Evolutionary conservation across 1,284 basidiomycete species (phyloP).

Genomic region (Vanrija humicola): DNA sequence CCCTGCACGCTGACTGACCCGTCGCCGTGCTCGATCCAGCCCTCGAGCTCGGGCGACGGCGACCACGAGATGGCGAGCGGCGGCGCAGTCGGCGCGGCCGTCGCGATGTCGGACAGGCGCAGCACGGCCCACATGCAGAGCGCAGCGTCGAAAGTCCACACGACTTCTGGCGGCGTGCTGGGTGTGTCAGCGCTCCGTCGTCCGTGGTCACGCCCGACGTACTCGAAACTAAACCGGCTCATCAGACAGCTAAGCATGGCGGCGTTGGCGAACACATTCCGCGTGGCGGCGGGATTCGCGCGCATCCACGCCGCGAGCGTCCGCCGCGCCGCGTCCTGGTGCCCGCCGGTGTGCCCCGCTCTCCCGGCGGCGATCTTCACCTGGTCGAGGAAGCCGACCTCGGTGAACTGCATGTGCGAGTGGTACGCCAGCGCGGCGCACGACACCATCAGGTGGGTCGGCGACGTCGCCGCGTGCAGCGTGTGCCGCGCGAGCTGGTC

Average conservation of each 20-base stretch:
- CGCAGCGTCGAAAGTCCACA: slow-evolving; percentile 25
- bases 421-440: slow-evolving; percentile 26
- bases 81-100: neutral
- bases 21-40: slow-evolving; percentile 19
- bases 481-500: slow-evolving; percentile 18
- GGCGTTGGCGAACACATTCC: slow-evolving; percentile 20
- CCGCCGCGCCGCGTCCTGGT: neutral
- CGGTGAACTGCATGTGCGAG: slow-evolving; percentile 19
- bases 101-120: neutral
- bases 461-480: slow-evolving; percentile 2
- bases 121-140: slow-evolving; percentile 23
- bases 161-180: slow-evolving; percentile 22
- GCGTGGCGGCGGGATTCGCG: neutral
- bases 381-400: slow-evolving; percentile 15
- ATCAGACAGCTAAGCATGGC: slow-evolving; percentile 19
- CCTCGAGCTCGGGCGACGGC: slow-evolving; percentile 9
- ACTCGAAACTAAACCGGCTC: slow-evolving; percentile 20
- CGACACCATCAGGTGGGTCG: slow-evolving; percentile 16
- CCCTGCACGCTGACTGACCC: slow-evolving; percentile 14
- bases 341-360: neutral
- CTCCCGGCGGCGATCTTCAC: slow-evolving; percentile 26
- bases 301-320: slow-evolving; percentile 12
- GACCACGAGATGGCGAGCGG: slow-evolving; percentile 14
- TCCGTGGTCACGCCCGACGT: neutral
- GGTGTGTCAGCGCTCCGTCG: neutral